Percentiles rank a stretch among this genome's conserved stretches.
phyloP scores from a whole-genome alignment of 805 yeast species.

The Saccharomycopsis fodiens region DNA sequence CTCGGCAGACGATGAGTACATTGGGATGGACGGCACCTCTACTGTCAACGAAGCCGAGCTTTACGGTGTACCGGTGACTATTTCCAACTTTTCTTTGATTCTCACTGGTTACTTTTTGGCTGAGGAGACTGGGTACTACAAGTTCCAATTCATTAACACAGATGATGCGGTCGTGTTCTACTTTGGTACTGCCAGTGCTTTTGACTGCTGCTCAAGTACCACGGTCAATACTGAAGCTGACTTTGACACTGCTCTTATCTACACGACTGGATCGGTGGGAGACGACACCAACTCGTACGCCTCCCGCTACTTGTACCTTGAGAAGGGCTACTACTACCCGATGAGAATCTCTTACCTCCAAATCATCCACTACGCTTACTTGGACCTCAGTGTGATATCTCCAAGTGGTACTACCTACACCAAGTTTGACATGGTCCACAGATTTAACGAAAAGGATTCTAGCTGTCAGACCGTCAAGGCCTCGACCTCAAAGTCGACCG shows the following conservation, averaged over 20 bases:
- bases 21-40: not conserved
- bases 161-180: slow-evolving; percentile 31
- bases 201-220: slow-evolving; percentile 29
- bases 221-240: slow-evolving; percentile 8
- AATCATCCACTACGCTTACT: slow-evolving; percentile 19
- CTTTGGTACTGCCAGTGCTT: slow-evolving; percentile 28
- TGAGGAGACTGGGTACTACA: slow-evolving; percentile 26
- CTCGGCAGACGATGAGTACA: not conserved
- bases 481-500: slow-evolving; percentile 1
- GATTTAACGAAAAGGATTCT: slow-evolving; percentile 5
- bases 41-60: slow-evolving; percentile 5
- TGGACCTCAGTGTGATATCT: slow-evolving; percentile 15
- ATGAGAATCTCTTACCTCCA: slow-evolving; percentile 25
- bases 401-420: slow-evolving; percentile 5
- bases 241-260: not conserved
- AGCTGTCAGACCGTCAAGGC: not conserved
- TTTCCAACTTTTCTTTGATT: slow-evolving; percentile 24
- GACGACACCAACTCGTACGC: slow-evolving; percentile 13
- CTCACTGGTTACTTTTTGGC: slow-evolving; percentile 27
- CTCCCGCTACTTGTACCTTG: slow-evolving; percentile 19
- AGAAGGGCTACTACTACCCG: slow-evolving; percentile 27
- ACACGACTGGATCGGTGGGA: slow-evolving; percentile 7
- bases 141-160: slow-evolving; percentile 22
- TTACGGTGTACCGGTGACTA: slow-evolving; percentile 21
- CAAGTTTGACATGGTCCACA: slow-evolving; percentile 2